phyloP scores from a whole-genome alignment of 495 filamentous ascomycete species.

The Hypoxylon subgilvum region DNA sequence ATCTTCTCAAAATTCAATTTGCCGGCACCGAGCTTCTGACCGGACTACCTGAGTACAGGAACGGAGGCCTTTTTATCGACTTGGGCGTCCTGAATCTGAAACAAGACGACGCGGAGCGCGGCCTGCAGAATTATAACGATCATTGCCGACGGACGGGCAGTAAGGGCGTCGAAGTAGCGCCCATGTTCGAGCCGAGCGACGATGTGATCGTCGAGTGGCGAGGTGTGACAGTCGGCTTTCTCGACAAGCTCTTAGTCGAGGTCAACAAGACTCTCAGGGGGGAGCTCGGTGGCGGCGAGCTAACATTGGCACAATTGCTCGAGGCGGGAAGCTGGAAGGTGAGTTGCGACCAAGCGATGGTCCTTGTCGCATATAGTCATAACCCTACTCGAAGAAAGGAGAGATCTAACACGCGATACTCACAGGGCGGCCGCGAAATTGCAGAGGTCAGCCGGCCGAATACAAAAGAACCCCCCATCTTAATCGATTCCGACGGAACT shows the following conservation, averaged over 20 bases:
- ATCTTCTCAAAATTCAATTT: constrained; percentile 76
- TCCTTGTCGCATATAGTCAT: neutral
- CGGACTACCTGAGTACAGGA: constrained; percentile 85
- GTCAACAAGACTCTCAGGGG: constrained; percentile 67
- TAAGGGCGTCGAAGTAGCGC: constrained; percentile 71
- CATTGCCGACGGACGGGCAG: constrained; percentile 78
- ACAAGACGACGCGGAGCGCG: constrained; percentile 64
- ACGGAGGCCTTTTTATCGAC: constrained; percentile 85
- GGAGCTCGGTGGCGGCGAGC: constrained; percentile 58
- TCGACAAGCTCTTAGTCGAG: constrained; percentile 75
- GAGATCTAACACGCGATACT: constrained; percentile 37
- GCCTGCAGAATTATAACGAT: constrained; percentile 72
- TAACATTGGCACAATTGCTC: constrained; percentile 78
- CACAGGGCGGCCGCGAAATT: constrained; percentile 90
- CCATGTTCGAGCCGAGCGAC: constrained; percentile 77
- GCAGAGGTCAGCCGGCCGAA: constrained; percentile 95
- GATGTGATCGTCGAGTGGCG: constrained; percentile 91
- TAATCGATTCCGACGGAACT: constrained; percentile 94
- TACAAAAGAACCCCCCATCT: constrained; percentile 94
- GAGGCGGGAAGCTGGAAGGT: constrained; percentile 98
- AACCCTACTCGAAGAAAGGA: constrained; percentile 7
- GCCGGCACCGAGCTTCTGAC: constrained; percentile 79
- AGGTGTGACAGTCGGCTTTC: constrained; percentile 79
- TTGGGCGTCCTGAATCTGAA: constrained; percentile 82
- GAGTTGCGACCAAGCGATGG: constrained; percentile 13